Conservation (phyloP, 2,329 filamentous ascomycete species). For the Coniochaeta ligniaria region DNA sequence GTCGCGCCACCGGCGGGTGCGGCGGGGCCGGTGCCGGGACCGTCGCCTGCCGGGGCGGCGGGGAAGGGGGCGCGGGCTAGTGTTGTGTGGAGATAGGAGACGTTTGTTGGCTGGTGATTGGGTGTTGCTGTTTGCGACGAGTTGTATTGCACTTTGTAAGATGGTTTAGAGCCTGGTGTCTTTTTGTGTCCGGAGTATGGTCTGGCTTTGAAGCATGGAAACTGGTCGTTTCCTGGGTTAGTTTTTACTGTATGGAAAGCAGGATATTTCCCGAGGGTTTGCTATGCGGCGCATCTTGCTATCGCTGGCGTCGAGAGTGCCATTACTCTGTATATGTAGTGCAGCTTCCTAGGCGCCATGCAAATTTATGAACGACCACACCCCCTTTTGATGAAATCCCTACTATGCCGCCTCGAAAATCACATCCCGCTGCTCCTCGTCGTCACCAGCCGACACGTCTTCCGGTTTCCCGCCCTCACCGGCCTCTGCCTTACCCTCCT, state of each 20-base stretch:
- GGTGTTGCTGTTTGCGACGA: background rate
- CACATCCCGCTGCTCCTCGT: background rate
- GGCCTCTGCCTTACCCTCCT: background rate
- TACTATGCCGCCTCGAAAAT: background rate
- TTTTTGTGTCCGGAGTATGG: background rate
- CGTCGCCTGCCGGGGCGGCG: background rate
- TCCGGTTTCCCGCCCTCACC: background rate
- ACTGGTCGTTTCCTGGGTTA: background rate
- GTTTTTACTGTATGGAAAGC: background rate
- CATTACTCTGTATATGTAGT: background rate
- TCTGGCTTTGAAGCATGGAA: background rate
- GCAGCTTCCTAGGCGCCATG: background rate
- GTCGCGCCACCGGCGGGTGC: background rate
- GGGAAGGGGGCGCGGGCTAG: background rate
- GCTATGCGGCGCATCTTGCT: background rate
- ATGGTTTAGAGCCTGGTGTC: background rate
- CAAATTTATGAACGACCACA: background rate
- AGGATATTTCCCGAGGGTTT: background rate
- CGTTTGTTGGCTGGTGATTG: background rate
- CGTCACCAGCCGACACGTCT: background rate
- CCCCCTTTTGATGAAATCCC: background rate
- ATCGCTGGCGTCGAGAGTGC: background rate
- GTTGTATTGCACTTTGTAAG: background rate
- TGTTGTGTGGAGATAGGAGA: background rate
- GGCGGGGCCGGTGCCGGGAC: background rate